phyloP scores from a whole-genome alignment of 306 rosid species.

The Ziziphus jujuba region DNA sequence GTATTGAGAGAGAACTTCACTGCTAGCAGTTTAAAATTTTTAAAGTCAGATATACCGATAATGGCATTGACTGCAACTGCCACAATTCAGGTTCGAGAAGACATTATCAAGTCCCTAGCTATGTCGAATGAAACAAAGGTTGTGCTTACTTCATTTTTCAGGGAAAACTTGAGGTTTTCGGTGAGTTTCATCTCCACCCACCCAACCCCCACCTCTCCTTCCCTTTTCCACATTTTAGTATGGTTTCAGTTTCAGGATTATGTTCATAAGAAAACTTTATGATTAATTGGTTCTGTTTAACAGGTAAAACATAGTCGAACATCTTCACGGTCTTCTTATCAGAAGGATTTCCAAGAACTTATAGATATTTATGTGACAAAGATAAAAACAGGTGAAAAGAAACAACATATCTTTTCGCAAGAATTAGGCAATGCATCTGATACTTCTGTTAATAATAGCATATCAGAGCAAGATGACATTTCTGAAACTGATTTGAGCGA shows the following conservation, averaged over 20 bases:
- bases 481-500: conserved; percentile 43
- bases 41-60: conserved; percentile 70
- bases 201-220: neutral
- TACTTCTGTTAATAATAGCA: conserved; percentile 29
- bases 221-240: conserved; percentile 1
- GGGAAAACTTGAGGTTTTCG: conserved; percentile 69
- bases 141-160: conserved; percentile 82
- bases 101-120: conserved; percentile 65
- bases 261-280: neutral
- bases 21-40: conserved; percentile 53
- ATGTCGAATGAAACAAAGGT: conserved; percentile 71
- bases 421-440: conserved; percentile 36
- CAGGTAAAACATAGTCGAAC: conserved; percentile 85
- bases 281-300: neutral
- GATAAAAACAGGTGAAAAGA: conserved; percentile 41
- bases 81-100: conserved; percentile 68
- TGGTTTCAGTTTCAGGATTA: neutral
- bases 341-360: conserved; percentile 64
- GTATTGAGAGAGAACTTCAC: conserved; percentile 72
- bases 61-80: conserved; percentile 99
- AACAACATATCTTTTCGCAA: conserved; percentile 31
- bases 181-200: conserved; percentile 42
- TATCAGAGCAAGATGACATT: conserved; percentile 40
- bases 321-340: conserved; percentile 60
- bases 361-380: conserved; percentile 50